Base-by-base conservation (phyloP, 1,284 basidiomycete genomes). In the Cutaneotrichosporon sp. region DNA sequence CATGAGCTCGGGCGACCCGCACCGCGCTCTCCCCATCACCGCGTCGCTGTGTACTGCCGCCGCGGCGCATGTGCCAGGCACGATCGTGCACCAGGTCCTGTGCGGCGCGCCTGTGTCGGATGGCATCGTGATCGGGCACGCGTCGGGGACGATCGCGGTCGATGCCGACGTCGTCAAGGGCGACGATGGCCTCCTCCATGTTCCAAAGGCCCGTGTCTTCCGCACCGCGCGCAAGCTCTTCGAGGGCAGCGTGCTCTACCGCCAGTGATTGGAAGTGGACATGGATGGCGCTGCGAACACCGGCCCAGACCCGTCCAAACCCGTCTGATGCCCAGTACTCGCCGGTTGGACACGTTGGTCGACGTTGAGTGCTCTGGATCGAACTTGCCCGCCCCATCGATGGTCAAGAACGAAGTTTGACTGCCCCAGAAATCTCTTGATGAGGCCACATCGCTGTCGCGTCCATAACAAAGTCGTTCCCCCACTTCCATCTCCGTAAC, bases 1-100 rank as follows among this genome's bases (percentile, higher is more conserved):
- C 1, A 77, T 83, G 29, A 86, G 84, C 1, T 86, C 87, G 82
- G 84, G 84, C 2, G 80, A 83, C 2, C 75, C 83, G 5, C 86
- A 87, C 68, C 83, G 82, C 60, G 83, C 85, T 0, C 79, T 87
- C 0, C 85, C 85, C 1, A 85, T 86, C 81, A 87, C 85, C 0
- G 80, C 86, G 2, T 85, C 82, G 0, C 76, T 87, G 14, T 85
- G 84, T 61, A 77, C 85, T 4, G 86, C 84, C 1, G 84, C 85
- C 5, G 84, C 85, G 0, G 77, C 81, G 1, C 76, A 78, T 38
- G 71, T 83, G 5, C 60, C 76, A 10, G 79, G 78, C 0, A 82
- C 83, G 0, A 52, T 86, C 8, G 79, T 81, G 5, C 14, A 80
- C 79, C 74, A 65, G 76, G 25, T 80, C 81, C 37, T 41, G n/a